A percentile compares a stretch with the other conserved stretches of the same genome.
Evolutionary conservation across 345 rosid species (phyloP).

Genomic region (Diplotaxis tenuifolia): DNA sequence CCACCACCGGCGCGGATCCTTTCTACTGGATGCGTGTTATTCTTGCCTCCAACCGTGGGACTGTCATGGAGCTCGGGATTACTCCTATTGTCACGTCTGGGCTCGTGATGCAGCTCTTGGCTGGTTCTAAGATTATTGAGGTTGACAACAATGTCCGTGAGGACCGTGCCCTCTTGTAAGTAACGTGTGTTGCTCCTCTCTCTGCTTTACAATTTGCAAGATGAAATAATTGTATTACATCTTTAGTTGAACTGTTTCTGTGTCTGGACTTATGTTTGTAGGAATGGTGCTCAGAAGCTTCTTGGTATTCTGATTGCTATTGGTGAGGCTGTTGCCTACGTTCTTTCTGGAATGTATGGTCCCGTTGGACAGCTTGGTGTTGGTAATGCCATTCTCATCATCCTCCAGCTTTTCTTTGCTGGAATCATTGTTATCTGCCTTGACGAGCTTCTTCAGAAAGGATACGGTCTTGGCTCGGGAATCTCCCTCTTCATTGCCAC

Average conservation of each 20-base stretch:
- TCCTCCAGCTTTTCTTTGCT: conserved; percentile 76
- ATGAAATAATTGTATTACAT: neutral
- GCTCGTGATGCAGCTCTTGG: conserved; percentile 64
- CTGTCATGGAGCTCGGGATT: conserved; percentile 76
- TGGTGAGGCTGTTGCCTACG: conserved; percentile 83
- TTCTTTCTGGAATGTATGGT: conserved; percentile 86
- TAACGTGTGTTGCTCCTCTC: too few species aligned
- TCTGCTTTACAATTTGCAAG: neutral
- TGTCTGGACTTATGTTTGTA: conserved; percentile 19
- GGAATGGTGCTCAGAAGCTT: conserved; percentile 84
- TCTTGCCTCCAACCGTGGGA: conserved; percentile 72
- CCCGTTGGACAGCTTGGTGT: conserved; percentile 77
- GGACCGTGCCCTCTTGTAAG: conserved; percentile 70
- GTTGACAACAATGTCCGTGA: conserved; percentile 72
- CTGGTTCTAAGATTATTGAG: conserved; percentile 73
- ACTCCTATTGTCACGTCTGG: conserved; percentile 75
- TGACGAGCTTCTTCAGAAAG: conserved; percentile 85
- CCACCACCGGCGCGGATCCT: conserved; percentile 67
- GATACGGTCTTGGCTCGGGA: conserved; percentile 80
- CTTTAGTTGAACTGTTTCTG: neutral
- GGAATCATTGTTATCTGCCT: conserved; percentile 78
- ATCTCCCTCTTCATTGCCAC: conserved; percentile 89
- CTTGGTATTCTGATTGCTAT: conserved; percentile 70
- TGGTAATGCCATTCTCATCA: conserved; percentile 75
- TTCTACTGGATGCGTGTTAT: conserved; percentile 82